phyloP scores from a whole-genome alignment of 2,329 filamentous ascomycete species.

The Lachnellula arida region DNA sequence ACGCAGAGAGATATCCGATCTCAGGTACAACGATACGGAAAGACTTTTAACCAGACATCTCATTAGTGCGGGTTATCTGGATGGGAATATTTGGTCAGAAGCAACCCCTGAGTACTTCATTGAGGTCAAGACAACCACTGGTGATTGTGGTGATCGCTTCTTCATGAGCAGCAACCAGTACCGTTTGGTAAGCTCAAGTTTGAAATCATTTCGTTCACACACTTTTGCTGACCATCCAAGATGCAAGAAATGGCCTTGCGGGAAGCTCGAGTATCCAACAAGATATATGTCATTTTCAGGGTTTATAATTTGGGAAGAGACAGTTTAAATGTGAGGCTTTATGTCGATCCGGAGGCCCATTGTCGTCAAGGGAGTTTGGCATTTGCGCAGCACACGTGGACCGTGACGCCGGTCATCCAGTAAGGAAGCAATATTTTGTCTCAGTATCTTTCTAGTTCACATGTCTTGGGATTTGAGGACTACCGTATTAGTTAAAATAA shows the following conservation, averaged over 20 bases:
- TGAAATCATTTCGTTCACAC: neutral
- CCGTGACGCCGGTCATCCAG: constrained; percentile 13
- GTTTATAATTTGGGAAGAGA: constrained; percentile 36
- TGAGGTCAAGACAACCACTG: constrained; percentile 48
- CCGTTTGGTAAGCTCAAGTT: constrained; percentile 32
- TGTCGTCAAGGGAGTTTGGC: constrained; percentile 20
- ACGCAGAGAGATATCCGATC: constrained; percentile 43
- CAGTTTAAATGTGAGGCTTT: constrained; percentile 33
- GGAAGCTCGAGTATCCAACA: constrained; percentile 24
- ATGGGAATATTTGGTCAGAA: constrained; percentile 24
- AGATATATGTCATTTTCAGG: constrained; percentile 39
- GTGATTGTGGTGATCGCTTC: constrained; percentile 37
- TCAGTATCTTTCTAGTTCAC: too few relatives aligned
- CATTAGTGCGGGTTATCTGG: constrained; percentile 33
- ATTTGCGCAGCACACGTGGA: constrained; percentile 18
- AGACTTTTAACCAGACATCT: constrained; percentile 34
- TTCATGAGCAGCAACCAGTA: constrained; percentile 45
- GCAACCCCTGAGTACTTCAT: constrained; percentile 40
- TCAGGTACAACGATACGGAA: constrained; percentile 39
- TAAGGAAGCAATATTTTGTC: too few relatives aligned
- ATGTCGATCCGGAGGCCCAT: constrained; percentile 36
- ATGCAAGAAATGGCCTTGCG: constrained; percentile 3
- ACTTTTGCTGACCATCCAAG: neutral
- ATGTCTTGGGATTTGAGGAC: too few relatives aligned
- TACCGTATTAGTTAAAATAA: too few relatives aligned